Evolutionary conservation across 2,329 filamentous ascomycete genomes (phyloP).

Genomic region (Trichoderma harzianum): DNA sequence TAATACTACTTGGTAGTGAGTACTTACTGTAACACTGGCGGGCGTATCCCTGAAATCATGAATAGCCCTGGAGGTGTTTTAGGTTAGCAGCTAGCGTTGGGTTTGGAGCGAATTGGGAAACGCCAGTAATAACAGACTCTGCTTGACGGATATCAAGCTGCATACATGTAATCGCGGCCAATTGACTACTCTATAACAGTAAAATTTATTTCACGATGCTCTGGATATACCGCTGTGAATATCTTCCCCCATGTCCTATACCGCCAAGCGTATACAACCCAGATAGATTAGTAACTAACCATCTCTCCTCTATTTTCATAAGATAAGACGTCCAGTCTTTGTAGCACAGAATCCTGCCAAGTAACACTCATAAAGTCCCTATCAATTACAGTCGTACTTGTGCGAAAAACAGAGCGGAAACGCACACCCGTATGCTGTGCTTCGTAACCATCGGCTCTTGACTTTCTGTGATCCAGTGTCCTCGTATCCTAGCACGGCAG

Average conservation of each 20-base stretch:
- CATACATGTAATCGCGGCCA: neutral
- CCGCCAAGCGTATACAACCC: neutral
- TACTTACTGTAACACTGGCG: neutral
- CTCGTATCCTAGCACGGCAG: neutral
- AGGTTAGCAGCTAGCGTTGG: neutral
- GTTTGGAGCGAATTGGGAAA: neutral
- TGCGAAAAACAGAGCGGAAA: neutral
- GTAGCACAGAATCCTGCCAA: neutral
- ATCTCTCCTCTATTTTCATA: neutral
- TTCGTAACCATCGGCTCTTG: neutral
- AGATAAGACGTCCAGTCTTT: neutral
- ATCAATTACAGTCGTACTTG: neutral
- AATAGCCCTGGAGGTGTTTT: constrained; percentile 11
- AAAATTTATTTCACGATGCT: neutral
- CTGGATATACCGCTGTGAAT: neutral
- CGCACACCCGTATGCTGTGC: neutral
- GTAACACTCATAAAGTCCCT: neutral
- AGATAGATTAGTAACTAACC: neutral
- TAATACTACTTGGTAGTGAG: neutral
- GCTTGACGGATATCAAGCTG: neutral
- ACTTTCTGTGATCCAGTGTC: neutral
- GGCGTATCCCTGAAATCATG: constrained; percentile 1
- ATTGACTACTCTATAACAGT: neutral
- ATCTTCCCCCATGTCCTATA: neutral
- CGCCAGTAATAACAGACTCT: neutral